Base-by-base conservation (phyloP, 495 filamentous ascomycete genomes). In the Xylaria bambusicola region DNA sequence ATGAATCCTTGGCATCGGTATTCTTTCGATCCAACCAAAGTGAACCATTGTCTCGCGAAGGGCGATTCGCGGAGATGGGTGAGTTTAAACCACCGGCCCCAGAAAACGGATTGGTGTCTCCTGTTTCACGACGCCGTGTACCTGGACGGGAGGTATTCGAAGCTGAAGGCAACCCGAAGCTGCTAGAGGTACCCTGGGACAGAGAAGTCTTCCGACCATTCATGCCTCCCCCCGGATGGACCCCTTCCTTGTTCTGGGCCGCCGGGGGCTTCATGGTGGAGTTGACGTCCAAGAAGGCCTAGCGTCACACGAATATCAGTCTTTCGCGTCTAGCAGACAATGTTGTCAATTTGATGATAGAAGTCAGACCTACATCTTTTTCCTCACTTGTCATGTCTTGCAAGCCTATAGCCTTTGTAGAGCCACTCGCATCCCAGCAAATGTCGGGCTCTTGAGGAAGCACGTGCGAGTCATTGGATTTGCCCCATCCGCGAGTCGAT, bases 341-440 rank as follows among this genome's bases (percentile, higher is more conserved):
- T n/a, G n/a, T n/a, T 20, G 40, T 13, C 23, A 47, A 29, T 44
- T 36, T 21, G 12, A 21, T 20, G 18, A 45, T 6, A 44, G 18
- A 49, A 62, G 45, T 67, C 54, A 59, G n/a, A 78, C 78, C 47
- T 68, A 93, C 91, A 79, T 93, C 88, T 70, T 82, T 88, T 77
- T 98, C 94, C 54, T 91, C 87, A 12, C 89, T 81, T 17, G 86
- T 86, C 86, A 96, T 87, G 51, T 89, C 86, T 66, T 84, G 77
- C 52, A 97, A 68, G 35, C 84, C 84, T 52, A 98, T 74, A 15
- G 93, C 92, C 58, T 84, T 83, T 26, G 88, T 77, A 57, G 78
- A 80, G 31, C 92, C 93, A 44, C 83, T 81, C 53, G 83, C 74
- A 66, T 97, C 93, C 94, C 95, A 98, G 68, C 95, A 98, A 46